phyloP scores from a whole-genome alignment of 2,329 filamentous ascomycete genomes.

The Sphaerulina vaccinii region DNA sequence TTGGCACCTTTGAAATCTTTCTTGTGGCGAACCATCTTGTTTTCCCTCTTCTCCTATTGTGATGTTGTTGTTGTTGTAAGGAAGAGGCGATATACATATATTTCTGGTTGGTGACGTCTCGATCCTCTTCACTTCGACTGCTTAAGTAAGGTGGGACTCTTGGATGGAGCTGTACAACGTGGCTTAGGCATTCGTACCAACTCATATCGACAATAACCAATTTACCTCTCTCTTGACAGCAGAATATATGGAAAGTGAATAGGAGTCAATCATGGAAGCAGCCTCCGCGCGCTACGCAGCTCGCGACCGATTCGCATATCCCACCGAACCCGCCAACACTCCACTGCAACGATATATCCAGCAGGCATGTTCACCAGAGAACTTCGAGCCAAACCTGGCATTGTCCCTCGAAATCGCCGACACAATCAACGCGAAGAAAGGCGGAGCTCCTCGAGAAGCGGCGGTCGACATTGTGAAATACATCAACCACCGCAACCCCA shows the following conservation, averaged over 20 bases:
- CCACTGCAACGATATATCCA: slow-evolving; percentile 94
- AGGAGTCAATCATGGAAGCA: slow-evolving; percentile 67
- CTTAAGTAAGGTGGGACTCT: no score
- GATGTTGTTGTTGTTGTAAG: background rate
- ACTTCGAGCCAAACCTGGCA: slow-evolving; percentile 96
- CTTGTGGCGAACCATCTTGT: slow-evolving; percentile 66
- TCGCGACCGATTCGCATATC: slow-evolving; percentile 86
- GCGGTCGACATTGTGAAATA: slow-evolving; percentile 89
- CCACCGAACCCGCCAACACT: slow-evolving; percentile 74
- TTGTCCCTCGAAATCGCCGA: slow-evolving; percentile 95
- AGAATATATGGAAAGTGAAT: no score
- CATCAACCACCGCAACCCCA: slow-evolving; percentile 95
- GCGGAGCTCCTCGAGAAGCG: slow-evolving; percentile 89
- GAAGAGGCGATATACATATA: background rate
- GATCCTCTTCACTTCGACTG: no score
- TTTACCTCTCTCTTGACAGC: no score
- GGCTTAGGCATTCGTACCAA: no score
- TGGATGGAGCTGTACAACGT: no score
- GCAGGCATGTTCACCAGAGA: slow-evolving; percentile 93
- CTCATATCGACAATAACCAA: no score
- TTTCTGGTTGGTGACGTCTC: background rate
- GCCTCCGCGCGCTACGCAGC: slow-evolving; percentile 92
- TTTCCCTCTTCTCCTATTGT: background rate
- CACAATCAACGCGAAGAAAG: slow-evolving; percentile 96
- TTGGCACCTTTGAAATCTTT: slow-evolving; percentile 72